Evolutionary conservation across 1,284 basidiomycete genomes (phyloP), one percentile per base, ranked within the genome.

Genomic region (Pterula multifida): DNA sequence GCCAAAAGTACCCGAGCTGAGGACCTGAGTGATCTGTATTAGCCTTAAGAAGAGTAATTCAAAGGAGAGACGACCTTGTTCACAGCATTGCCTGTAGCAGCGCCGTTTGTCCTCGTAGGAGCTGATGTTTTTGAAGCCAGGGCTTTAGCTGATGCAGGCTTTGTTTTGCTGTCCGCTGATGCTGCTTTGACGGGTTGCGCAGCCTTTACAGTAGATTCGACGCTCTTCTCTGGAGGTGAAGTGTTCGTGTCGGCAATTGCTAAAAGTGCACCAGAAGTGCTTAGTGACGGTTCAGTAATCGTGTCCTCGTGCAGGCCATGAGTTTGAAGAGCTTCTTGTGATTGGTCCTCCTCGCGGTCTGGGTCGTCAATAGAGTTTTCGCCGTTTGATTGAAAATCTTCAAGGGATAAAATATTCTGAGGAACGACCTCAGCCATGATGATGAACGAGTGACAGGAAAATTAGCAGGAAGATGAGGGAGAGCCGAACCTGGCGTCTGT

Each of bases 1-100:
- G 55, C 79, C 77, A 68, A 82, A 81, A 55, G 80, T 83, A 56
- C 81, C 78, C 53, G 80, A 77, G 63, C 68, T 79, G 57, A 82
- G 68, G 54, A 83, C 72, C 84, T 87, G 61, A n/a, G n/a, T n/a
- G n/a, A n/a, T n/a, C n/a, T n/a, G n/a, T n/a, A 61, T 57, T 48
- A 50, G 57, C 59, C 56, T 58, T 56, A 53, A 57, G 45, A 46
- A 39, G 22, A 12, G 3, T 47, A 19, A 26, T 22, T 6, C 48
- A 47, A 49, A 48, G 57, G 48, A 55, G 13, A 48, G 70, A 72
- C 52, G 58, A 79, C 83, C 75, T 80, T 85, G 67, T 79, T 85
- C 50, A 80, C 79, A 11, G 39, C 13, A 19, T 23, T 28, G 9
- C 45, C 45, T 17, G 64, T 54, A 63, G 76, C 80, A 52, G 61